Conservation (phyloP, 2,329 filamentous ascomycete species). For the Coniochaeta sp. region DNA sequence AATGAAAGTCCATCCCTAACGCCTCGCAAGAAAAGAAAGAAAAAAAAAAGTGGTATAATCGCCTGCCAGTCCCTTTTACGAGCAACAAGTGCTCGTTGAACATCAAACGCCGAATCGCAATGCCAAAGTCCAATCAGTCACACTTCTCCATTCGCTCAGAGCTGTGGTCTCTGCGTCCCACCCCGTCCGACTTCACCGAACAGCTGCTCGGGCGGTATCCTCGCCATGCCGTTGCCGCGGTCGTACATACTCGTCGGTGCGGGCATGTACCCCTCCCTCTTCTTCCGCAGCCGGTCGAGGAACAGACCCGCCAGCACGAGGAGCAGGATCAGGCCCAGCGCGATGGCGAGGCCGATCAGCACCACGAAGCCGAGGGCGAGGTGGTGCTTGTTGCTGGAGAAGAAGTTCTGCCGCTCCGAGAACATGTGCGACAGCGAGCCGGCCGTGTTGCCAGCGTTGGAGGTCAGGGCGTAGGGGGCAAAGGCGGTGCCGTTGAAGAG, state of each 20-base stretch:
- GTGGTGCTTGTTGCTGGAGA: conserved; percentile 48
- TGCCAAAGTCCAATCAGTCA: background rate
- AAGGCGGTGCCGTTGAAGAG: conserved; percentile 79
- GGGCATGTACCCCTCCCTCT: conserved; percentile 72
- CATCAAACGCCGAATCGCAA: background rate
- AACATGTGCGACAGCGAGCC: conserved; percentile 80
- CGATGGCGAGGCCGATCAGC: conserved; percentile 72
- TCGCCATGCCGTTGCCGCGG: conserved; percentile 48
- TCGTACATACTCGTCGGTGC: conserved; percentile 63
- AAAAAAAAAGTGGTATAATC: conserved; percentile 1
- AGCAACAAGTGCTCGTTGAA: too few relatives aligned
- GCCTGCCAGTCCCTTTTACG: background rate
- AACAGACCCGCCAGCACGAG: conserved; percentile 69
- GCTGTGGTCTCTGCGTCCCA: conserved; percentile 40
- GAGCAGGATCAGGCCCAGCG: conserved; percentile 69
- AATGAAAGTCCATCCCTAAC: background rate
- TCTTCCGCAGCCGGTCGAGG: conserved; percentile 69
- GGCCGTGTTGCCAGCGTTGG: conserved; percentile 52
- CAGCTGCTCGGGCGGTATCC: conserved; percentile 55
- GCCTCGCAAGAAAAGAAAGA: background rate
- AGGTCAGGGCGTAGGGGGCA: conserved; percentile 74
- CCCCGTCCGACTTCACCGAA: conserved; percentile 45
- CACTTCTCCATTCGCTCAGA: conserved; percentile 26
- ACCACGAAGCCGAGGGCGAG: conserved; percentile 72
- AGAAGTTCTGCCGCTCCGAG: conserved; percentile 72